A percentile compares a stretch with the other conserved stretches of the same genome.
Conservation (phyloP, 2,329 filamentous ascomycete species). For the Sclerotinia trifoliorum region DNA sequence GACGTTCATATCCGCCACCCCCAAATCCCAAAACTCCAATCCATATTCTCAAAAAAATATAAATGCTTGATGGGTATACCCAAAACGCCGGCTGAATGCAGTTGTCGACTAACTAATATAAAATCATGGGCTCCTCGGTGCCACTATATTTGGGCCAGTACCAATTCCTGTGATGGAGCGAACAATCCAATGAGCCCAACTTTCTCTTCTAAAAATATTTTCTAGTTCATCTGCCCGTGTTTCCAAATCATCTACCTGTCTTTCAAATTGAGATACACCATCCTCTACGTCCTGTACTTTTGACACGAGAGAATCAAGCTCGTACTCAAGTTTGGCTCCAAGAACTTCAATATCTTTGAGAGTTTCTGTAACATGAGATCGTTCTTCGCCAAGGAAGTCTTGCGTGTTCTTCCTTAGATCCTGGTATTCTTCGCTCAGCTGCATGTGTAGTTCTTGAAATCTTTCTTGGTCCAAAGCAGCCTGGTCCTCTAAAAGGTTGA, state of each 20-base stretch:
- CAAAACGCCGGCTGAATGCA: slow-evolving; percentile 23
- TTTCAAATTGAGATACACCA: slow-evolving; percentile 74
- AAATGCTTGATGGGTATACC: slow-evolving; percentile 25
- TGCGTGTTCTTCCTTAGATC: slow-evolving; percentile 64
- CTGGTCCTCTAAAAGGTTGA: slow-evolving; percentile 60
- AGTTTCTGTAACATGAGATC: slow-evolving; percentile 64
- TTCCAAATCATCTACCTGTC: slow-evolving; percentile 72
- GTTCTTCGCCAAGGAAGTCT: slow-evolving; percentile 68
- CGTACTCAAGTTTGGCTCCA: slow-evolving; percentile 86
- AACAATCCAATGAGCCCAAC: slow-evolving; percentile 40
- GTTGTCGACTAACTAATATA: neutral
- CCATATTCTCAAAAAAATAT: slow-evolving; percentile 21
- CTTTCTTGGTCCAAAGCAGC: slow-evolving; percentile 64
- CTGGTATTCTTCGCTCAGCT: slow-evolving; percentile 68
- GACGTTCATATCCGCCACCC: slow-evolving; percentile 31
- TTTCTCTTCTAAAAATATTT: slow-evolving; percentile 38
- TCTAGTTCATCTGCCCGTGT: slow-evolving; percentile 62
- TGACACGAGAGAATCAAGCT: slow-evolving; percentile 74
- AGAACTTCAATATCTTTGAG: slow-evolving; percentile 78
- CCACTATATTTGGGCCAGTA: slow-evolving; percentile 36
- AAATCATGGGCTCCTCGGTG: slow-evolving; percentile 23
- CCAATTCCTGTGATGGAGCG: slow-evolving; percentile 40
- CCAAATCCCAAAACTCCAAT: slow-evolving; percentile 22
- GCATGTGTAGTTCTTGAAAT: slow-evolving; percentile 65
- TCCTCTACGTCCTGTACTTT: slow-evolving; percentile 87